A percentile compares a stretch with the other conserved stretches of the same genome.
Evolutionary conservation across 2,329 filamentous ascomycete genomes (phyloP).

Genomic region (Monilinia aucupariae): DNA sequence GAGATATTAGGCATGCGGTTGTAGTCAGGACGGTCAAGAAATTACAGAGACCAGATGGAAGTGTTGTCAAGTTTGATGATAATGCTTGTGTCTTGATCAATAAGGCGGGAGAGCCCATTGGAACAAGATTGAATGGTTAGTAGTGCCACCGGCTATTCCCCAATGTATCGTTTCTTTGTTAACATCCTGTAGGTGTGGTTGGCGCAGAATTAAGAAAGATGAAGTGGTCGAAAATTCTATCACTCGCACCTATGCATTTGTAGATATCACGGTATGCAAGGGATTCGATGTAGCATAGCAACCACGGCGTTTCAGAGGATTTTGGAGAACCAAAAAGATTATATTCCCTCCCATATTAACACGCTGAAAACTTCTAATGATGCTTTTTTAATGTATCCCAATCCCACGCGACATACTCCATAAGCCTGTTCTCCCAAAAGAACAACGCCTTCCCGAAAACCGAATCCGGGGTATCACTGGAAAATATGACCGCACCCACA

Average conservation of each 20-base stretch:
- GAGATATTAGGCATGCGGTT: constrained; percentile 93
- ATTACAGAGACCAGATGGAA: constrained; percentile 80
- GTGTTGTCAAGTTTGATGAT: constrained; percentile 88
- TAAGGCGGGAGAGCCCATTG: constrained; percentile 93
- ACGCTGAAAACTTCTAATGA: background rate
- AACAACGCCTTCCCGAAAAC: constrained; percentile 11
- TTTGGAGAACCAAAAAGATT: constrained; percentile 5
- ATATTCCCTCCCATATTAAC: constrained; percentile 1
- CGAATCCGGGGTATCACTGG: constrained; percentile 39
- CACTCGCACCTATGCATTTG: constrained; percentile 80
- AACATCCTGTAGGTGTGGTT: constrained; percentile 60
- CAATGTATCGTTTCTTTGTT: constrained; percentile 15
- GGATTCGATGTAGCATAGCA: constrained; percentile 2
- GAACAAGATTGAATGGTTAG: constrained; percentile 77
- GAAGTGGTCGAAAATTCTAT: constrained; percentile 98
- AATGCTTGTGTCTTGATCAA: constrained; percentile 97
- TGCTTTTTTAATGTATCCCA: background rate
- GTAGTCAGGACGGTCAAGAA: constrained; percentile 89
- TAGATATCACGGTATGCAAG: constrained; percentile 37
- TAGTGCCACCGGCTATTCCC: constrained; percentile 17
- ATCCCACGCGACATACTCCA: constrained; percentile 19
- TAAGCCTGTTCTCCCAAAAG: constrained; percentile 11
- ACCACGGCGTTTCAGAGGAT: constrained; percentile 12
- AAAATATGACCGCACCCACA: constrained; percentile 90
- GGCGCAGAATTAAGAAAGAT: constrained; percentile 82